Base-by-base conservation (phyloP, 2,329 filamentous ascomycete species). In the Orbilia oligospora region DNA sequence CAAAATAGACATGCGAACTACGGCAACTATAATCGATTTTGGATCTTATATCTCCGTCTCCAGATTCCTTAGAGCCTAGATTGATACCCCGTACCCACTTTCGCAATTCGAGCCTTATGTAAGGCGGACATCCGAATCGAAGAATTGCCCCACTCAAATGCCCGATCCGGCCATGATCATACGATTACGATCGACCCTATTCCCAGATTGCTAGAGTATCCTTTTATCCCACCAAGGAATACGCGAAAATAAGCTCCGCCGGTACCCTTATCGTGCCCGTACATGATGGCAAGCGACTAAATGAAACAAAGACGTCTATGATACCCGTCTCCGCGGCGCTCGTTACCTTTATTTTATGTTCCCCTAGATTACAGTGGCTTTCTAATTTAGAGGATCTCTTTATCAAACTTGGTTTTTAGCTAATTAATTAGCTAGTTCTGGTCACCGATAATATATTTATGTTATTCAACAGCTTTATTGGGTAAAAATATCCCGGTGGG, bases 301-400 rank as follows among this genome's bases (percentile, higher is more conserved):
- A 44, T 14, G 56, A 61, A 61, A 61, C 56, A 38, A 20, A 58
- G 30, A 58, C 12, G 36, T 44, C 36, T 10, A 61, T 41, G 55
- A 44, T 55, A 66, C 70, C 61, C 70, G 61, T 55, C 46, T 73
- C 70, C 70, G 70, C 69, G 58, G 69, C 70, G 70, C 63, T 67
- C 61, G 70, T 30, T 67, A 61, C 70, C 61, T 65, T 20, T 33
- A 30, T 30, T 48, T 41, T n/a, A n/a, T n/a, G n/a, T n/a, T n/a
- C n/a, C n/a, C n/a, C 30, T 67, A 46, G 51, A 49, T 51, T 49
- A 61, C 61, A 33, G 8, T n/a, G 36, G 36, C 12, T 24, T 44
- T 36, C 38, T 58, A 58, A 58, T 22, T 14, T 8, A n/a, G 30
- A 38, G 53, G 8, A 2, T 16, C 36, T 61, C 56, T 6, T 61